Evolutionary conservation across 345 rosid species (phyloP).

Genomic region (Luvunga scandens): DNA sequence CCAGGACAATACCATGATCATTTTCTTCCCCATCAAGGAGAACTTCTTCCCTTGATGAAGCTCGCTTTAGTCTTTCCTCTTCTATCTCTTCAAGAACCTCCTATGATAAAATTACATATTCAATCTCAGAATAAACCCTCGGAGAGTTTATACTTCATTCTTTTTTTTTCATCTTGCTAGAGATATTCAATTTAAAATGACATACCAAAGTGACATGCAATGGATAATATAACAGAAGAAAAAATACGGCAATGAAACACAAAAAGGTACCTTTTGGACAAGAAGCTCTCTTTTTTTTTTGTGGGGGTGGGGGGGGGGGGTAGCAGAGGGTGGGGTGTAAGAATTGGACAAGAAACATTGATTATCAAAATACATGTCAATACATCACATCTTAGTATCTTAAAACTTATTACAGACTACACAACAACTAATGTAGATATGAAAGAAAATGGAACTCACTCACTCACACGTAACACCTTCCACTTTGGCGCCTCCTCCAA

Average conservation of each 20-base stretch:
- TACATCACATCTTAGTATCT: background rate
- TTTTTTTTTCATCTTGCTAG: background rate
- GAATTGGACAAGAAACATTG: background rate
- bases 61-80: constrained; percentile 65
- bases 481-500: constrained; percentile 95
- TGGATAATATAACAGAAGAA: background rate
- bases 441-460: constrained; percentile 58
- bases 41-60: constrained; percentile 33
- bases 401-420: background rate
- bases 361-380: background rate
- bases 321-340: too few species aligned
- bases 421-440: constrained; percentile 13
- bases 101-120: constrained; percentile 36
- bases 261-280: background rate
- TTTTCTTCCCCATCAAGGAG: constrained; percentile 38
- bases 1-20: constrained; percentile 64
- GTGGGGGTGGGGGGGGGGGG: too few species aligned
- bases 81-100: constrained; percentile 84
- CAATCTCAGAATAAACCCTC: constrained; percentile 4
- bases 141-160: background rate
- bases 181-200: background rate
- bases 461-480: constrained; percentile 99
- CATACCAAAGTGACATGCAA: background rate
- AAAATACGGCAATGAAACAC: background rate
- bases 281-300: background rate